Conservation (phyloP, 805 yeast species). For the fission yeast (Schizosaccharomyces pombe) region DNA sequence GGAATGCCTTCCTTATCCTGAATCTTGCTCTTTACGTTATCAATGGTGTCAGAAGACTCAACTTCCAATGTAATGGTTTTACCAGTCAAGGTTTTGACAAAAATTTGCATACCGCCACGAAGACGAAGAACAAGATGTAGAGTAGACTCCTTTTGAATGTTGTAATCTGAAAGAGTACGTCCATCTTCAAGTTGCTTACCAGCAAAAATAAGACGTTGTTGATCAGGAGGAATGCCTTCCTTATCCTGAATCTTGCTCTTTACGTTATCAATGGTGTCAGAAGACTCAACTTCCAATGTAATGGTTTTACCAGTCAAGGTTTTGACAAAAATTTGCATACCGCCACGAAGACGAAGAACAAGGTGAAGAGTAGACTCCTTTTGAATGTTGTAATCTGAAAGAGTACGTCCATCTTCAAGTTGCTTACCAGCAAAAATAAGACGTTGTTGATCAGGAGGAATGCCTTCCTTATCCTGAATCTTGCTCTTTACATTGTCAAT, state of each 20-base stretch:
- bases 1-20: slow-evolving; percentile 97
- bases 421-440: slow-evolving; percentile 91
- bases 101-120: slow-evolving; percentile 95
- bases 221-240: slow-evolving; percentile 96
- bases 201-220: slow-evolving; percentile 85
- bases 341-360: slow-evolving; percentile 95
- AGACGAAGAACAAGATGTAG: slow-evolving; percentile 88
- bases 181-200: slow-evolving; percentile 94
- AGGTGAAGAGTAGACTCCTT: slow-evolving; percentile 91
- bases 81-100: slow-evolving; percentile 74
- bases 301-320: slow-evolving; percentile 78
- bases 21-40: slow-evolving; percentile 88
- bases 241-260: slow-evolving; percentile 92
- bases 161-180: slow-evolving; percentile 91
- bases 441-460: slow-evolving; percentile 95
- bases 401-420: slow-evolving; percentile 88
- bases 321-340: slow-evolving; percentile 85
- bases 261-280: slow-evolving; percentile 94
- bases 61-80: slow-evolving; percentile 81
- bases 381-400: slow-evolving; percentile 93
- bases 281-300: slow-evolving; percentile 83
- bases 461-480: slow-evolving; percentile 94
- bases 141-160: slow-evolving; percentile 94
- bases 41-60: slow-evolving; percentile 93
- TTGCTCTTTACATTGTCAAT: slow-evolving; percentile 92